phyloP scores from a whole-genome alignment of 2,329 filamentous ascomycete species.

The Colletotrichum truncatum region DNA sequence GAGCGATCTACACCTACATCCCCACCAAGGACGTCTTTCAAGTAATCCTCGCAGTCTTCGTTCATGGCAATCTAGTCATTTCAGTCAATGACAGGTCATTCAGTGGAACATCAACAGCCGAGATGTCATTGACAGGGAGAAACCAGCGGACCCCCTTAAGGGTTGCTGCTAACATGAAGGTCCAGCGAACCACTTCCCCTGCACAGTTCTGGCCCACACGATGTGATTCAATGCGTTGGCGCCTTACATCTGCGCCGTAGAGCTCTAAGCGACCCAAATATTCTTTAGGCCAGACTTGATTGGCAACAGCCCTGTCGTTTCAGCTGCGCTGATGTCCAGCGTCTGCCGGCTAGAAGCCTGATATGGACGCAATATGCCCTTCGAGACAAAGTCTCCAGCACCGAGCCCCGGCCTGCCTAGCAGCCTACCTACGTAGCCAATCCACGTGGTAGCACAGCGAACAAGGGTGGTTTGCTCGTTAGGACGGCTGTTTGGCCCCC shows the following conservation, averaged over 20 bases:
- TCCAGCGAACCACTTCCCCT: conserved; percentile 6
- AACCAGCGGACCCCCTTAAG: neutral
- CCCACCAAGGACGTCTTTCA: too few relatives aligned
- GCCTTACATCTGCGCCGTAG: conserved; percentile 14
- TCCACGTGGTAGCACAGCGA: neutral
- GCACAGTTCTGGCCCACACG: conserved; percentile 9
- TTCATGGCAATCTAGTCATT: too few relatives aligned
- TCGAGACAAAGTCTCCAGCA: neutral
- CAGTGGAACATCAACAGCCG: neutral
- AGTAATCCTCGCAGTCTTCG: too few relatives aligned
- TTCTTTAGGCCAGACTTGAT: conserved; percentile 2
- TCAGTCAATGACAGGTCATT: too few relatives aligned
- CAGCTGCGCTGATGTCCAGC: conserved; percentile 9
- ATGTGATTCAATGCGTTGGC: conserved; percentile 21
- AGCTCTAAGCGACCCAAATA: neutral
- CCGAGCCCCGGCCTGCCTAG: neutral
- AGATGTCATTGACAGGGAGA: neutral
- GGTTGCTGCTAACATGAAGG: neutral
- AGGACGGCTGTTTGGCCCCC: neutral
- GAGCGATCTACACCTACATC: too few relatives aligned
- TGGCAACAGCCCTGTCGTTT: conserved; percentile 3
- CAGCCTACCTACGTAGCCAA: neutral
- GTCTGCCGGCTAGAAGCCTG: neutral
- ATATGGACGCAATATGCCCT: neutral
- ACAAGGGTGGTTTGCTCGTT: conserved; percentile 10